These are phyloP conservation scores for Yamadazyma philogaea DNA, from an alignment of 805 yeast genomes.

Conservation along the genomic window DNA sequence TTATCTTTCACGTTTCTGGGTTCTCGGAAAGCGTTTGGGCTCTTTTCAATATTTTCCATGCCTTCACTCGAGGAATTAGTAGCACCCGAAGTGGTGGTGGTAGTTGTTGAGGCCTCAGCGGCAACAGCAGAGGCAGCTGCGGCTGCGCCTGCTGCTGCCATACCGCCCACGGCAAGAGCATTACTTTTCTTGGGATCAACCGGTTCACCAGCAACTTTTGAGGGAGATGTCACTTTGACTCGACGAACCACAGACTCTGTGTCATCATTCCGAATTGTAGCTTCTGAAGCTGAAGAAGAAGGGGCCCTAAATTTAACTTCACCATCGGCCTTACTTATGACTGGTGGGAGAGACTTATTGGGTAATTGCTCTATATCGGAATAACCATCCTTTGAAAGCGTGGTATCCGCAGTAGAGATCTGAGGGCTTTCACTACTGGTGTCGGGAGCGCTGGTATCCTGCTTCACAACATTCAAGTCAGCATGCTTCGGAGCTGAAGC, in stretches of 20 bases:
- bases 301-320: conserved; percentile 11
- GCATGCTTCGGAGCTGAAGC: not conserved
- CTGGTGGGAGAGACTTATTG: conserved; percentile 11
- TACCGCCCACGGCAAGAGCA: not conserved
- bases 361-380: conserved; percentile 11
- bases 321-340: conserved; percentile 8
- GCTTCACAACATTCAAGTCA: conserved; percentile 7
- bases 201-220: not conserved
- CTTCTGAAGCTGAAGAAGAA: conserved; percentile 13
- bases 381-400: conserved; percentile 24
- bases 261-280: conserved; percentile 10
- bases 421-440: conserved; percentile 17
- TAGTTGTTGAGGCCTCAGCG: too few species aligned
- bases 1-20: too few species aligned
- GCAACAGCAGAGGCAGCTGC: not conserved
- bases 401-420: conserved; percentile 30
- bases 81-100: too few species aligned
- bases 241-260: not conserved
- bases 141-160: not conserved
- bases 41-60: not conserved
- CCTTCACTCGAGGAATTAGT: not conserved
- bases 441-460: conserved; percentile 12
- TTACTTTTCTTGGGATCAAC: not conserved
- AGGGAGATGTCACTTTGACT: not conserved
- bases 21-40: too few species aligned